These are phyloP conservation scores for Xylaria scruposa DNA, from an alignment of 495 filamentous ascomycete genomes.

Conservation along the genomic window DNA sequence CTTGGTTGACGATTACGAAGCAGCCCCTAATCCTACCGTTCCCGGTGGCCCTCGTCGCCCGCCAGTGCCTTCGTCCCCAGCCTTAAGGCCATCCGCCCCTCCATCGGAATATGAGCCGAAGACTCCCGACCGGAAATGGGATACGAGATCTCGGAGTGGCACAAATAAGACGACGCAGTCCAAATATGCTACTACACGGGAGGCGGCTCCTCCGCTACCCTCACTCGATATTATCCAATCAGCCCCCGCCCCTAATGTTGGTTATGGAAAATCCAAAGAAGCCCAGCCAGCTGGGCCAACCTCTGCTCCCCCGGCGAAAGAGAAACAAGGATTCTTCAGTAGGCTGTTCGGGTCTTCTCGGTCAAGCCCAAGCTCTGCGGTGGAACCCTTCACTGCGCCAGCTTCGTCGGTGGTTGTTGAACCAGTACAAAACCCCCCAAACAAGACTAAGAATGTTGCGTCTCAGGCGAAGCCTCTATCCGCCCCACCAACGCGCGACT, in stretches of 20 bases:
- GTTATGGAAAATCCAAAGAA: conserved; percentile 65
- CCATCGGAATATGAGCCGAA: conserved; percentile 42
- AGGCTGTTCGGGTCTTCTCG: conserved; percentile 79
- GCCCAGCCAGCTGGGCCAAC: conserved; percentile 37
- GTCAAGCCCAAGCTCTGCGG: conserved; percentile 30
- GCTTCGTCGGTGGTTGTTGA: conserved; percentile 30
- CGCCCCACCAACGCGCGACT: conserved; percentile 55
- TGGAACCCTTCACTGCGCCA: conserved; percentile 26
- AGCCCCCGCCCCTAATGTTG: conserved; percentile 60
- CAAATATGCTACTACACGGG: conserved; percentile 36
- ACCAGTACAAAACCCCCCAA: conserved; percentile 19
- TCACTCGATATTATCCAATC: conserved; percentile 50
- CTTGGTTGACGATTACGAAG: conserved; percentile 68
- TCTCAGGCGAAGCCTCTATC: conserved; percentile 50
- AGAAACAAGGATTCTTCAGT: conserved; percentile 88
- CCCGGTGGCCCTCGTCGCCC: conserved; percentile 75
- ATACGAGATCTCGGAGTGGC: conserved; percentile 66
- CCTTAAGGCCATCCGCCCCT: conserved; percentile 43
- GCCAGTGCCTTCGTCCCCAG: conserved; percentile 51
- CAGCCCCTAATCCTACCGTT: conserved; percentile 87
- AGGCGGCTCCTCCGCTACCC: conserved; percentile 42
- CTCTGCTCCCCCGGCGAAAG: conserved; percentile 56
- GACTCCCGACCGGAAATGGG: conserved; percentile 62
- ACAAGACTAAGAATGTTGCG: conserved; percentile 32
- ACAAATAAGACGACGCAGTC: conserved; percentile 45